A percentile compares a stretch with the other conserved stretches of the same genome.
These are phyloP conservation scores for Talaromyces albobiverticillius DNA, from an alignment of 2,329 filamentous ascomycete genomes.

Conservation along the genomic window DNA sequence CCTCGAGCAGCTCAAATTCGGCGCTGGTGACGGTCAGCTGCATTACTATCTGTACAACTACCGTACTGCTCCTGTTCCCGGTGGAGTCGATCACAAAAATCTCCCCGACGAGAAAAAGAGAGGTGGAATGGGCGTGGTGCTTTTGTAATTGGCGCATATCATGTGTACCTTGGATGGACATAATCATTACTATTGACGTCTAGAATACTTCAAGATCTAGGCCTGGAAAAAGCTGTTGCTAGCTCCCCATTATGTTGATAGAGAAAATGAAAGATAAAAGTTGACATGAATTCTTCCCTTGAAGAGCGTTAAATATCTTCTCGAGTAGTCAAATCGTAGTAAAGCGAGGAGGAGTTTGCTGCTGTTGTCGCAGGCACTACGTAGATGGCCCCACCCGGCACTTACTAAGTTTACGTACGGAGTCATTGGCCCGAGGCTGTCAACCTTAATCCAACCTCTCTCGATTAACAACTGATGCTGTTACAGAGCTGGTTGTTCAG, in stretches of 20 bases:
- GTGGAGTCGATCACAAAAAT: conserved; percentile 79
- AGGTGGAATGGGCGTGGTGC: conserved; percentile 87
- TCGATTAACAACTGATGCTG: no score
- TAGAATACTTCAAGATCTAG: neutral
- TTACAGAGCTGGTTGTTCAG: no score
- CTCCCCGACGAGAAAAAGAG: conserved; percentile 71
- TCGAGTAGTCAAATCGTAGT: no score
- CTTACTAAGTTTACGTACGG: neutral
- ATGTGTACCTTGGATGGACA: neutral
- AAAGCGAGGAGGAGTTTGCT: no score
- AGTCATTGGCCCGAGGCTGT: neutral
- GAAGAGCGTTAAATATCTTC: no score
- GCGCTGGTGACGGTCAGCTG: conserved; percentile 86
- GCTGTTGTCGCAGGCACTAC: no score
- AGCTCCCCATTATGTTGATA: neutral
- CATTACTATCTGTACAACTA: conserved; percentile 99
- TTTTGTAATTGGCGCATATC: conserved; percentile 54
- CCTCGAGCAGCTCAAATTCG: conserved; percentile 90
- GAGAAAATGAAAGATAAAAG: neutral
- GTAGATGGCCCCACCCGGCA: conserved; percentile 5
- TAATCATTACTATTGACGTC: neutral
- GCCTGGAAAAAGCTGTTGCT: neutral
- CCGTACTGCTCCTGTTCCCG: conserved; percentile 76
- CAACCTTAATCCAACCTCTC: conserved; percentile 10
- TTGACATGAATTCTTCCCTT: neutral